Evolutionary conservation across 371 early-diverging fungal genomes (phyloP), one percentile per base, ranked within the genome.

Genomic region (Coemansia sp.): DNA sequence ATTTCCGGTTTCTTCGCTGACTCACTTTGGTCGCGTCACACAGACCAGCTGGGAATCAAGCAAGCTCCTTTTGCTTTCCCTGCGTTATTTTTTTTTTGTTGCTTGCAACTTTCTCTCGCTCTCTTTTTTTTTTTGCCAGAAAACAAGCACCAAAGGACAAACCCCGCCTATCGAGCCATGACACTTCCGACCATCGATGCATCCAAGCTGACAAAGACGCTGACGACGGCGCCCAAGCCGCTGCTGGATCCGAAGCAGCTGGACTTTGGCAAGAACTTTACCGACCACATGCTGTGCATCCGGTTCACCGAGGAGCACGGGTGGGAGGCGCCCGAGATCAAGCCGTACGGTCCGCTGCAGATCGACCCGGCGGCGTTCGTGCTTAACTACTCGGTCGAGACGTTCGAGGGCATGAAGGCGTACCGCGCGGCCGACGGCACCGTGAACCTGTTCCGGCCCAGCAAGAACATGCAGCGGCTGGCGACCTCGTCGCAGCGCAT

Each of bases 321-420:
- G 4, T 92, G 94, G 94, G 81, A 64, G 31, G 79, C 82, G 41
- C 91, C 93, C 8, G 79, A 83, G 76, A 86, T 92, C 76, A 81
- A 78, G 52, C 93, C 93, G 35, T 95, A 92, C 66, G 90, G 84
- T 9, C 90, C 89, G 63, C 78, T 98, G 38, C 62, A 72, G 12
- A 79, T 98, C 20, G 90, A 91, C 39, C 97, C 98, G 4, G 86
- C 90, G 43, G 85, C 93, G 14, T 85, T 87, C 53, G 97, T 94
- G 6, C 93, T 98, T 74, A 95, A 98, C 79, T 98, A 98, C 80
- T 88, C 88, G 7, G 83, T 94, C 36, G 92, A 83, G 85, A 92
- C 94, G 68, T 94, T 96, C 60, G 96, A 94, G 84, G 95, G 95
- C 30, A 84, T 92, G 84, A 94, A 94, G 81, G 93, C 94, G 34